Percentiles rank a stretch among this genome's conserved stretches.
These are phyloP conservation scores for Passalora sequoiae DNA, from an alignment of 2,329 filamentous ascomycete genomes.

Conservation along the genomic window DNA sequence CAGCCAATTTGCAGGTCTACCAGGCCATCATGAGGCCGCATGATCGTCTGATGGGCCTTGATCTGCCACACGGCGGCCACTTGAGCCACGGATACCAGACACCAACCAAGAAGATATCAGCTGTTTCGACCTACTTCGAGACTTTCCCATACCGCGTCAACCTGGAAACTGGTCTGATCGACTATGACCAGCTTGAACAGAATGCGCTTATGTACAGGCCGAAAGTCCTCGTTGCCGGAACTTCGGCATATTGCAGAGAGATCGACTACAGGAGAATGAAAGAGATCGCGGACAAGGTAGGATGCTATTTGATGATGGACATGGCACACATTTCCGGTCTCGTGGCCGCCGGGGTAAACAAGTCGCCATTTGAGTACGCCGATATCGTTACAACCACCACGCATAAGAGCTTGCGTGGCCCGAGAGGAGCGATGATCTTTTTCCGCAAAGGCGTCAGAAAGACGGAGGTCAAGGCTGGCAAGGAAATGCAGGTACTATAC, in stretches of 20 bases:
- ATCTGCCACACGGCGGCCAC: slow-evolving; percentile 93
- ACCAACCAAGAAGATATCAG: slow-evolving; percentile 76
- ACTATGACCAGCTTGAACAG: slow-evolving; percentile 90
- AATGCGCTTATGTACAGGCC: slow-evolving; percentile 88
- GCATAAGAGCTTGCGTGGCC: slow-evolving; percentile 96
- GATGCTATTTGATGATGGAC: slow-evolving; percentile 91
- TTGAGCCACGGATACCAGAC: slow-evolving; percentile 97
- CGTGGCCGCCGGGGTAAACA: slow-evolving; percentile 86
- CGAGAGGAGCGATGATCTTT: slow-evolving; percentile 99
- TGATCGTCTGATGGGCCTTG: slow-evolving; percentile 93
- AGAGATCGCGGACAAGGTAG: slow-evolving; percentile 87
- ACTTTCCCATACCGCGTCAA: slow-evolving; percentile 94
- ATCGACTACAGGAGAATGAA: slow-evolving; percentile 97
- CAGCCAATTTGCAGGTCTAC: slow-evolving; percentile 77
- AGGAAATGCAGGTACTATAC: slow-evolving; percentile 68
- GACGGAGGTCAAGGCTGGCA: slow-evolving; percentile 83
- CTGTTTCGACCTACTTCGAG: slow-evolving; percentile 98
- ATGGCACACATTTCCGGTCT: slow-evolving; percentile 99
- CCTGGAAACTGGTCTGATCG: slow-evolving; percentile 87
- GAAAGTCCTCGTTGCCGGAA: slow-evolving; percentile 93
- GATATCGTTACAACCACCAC: slow-evolving; percentile 98
- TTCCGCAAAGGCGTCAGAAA: slow-evolving; percentile 95
- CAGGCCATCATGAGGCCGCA: slow-evolving; percentile 88
- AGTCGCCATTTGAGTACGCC: slow-evolving; percentile 84
- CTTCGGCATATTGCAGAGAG: slow-evolving; percentile 94